These are phyloP conservation scores for Sporothrix humicola DNA, from an alignment of 2,329 filamentous ascomycete genomes.

Conservation along the genomic window DNA sequence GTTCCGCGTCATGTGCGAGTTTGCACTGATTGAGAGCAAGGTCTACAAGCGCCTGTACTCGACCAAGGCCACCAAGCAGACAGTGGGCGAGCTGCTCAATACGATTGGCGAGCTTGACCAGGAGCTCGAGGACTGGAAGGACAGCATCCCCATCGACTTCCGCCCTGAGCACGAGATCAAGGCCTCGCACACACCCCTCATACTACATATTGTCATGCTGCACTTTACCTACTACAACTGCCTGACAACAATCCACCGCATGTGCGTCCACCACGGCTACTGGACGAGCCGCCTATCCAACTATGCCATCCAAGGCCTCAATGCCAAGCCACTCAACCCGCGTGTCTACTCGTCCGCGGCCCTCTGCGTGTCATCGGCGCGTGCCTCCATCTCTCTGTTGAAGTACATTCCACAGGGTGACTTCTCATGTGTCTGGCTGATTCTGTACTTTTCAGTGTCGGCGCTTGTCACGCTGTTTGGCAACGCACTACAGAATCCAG, in stretches of 20 bases:
- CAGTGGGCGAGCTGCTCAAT: constrained; percentile 89
- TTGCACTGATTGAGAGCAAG: constrained; percentile 88
- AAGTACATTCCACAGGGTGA: constrained; percentile 97
- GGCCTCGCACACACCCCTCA: constrained; percentile 88
- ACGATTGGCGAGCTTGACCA: constrained; percentile 94
- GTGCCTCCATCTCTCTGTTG: constrained; percentile 89
- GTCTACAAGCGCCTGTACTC: constrained; percentile 95
- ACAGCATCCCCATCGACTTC: constrained; percentile 92
- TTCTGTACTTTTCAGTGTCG: constrained; percentile 95
- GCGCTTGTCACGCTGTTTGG: constrained; percentile 94
- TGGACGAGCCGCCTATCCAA: constrained; percentile 96
- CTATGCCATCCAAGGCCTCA: constrained; percentile 92
- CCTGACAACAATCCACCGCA: constrained; percentile 94
- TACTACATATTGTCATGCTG: constrained; percentile 89
- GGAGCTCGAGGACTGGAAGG: constrained; percentile 93
- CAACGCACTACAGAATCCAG: constrained; percentile 93
- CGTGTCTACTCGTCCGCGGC: constrained; percentile 93
- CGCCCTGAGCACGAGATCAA: constrained; percentile 97
- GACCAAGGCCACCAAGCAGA: constrained; percentile 87
- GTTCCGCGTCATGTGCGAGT: constrained; percentile 90
- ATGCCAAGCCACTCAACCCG: constrained; percentile 87
- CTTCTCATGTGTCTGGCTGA: constrained; percentile 93
- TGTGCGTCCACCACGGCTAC: constrained; percentile 97
- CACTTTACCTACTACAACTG: constrained; percentile 99
- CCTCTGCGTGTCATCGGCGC: constrained; percentile 87